Evolutionary conservation across 2,329 filamentous ascomycete species (phyloP), one percentile per base, ranked within the genome.

Genomic region (Ceratocystis lukuohia): DNA sequence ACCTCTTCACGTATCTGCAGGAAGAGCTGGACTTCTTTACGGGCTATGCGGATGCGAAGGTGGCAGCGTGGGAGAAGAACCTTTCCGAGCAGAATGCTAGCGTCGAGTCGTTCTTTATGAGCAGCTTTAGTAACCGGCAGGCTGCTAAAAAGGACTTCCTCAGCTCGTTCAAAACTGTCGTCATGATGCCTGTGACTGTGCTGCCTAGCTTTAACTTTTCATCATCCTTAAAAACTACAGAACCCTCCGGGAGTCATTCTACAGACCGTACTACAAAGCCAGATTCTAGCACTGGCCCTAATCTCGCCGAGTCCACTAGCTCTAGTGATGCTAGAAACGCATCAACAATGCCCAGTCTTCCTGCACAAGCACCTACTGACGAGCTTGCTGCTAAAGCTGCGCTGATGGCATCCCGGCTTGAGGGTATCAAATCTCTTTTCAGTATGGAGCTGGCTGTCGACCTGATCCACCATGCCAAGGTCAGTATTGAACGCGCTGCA

Each of bases 151-250:
- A 91, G 70, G 94, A 99, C 74, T 99, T 99, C 72, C 74, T 99
- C 69, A 94, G 87, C 59, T 96, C 92, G 0, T 99, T 99, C 80
- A 96, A 91, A 73, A 97, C 97, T 75, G 94, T 99, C 7, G 89
- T 99, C 70, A 96, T 99, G 92, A 95, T 96, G 86, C 94, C 94
- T 1, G 93, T 99, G 62, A 96, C 90, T 64, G 93, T 91, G 7
- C 79, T 97, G 3, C 89, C 91, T 1, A 86, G 83, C 61, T 83
- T 67, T 57, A 67, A 44, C 10, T 67, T 67, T 33, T 41, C 66
- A 20, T 65, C 66, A 7, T 61, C 66, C 4, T 53, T 45, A 6
- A 65, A 65, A 44, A 28, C 65, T 15, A 15, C 62, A n/a, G 57
- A 50, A 22, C 10, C 25, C 25, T 7, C 50, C 15, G 50, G 20